These are phyloP conservation scores for Barnettozyma sp. DNA, from an alignment of 805 yeast genomes.

Conservation along the genomic window DNA sequence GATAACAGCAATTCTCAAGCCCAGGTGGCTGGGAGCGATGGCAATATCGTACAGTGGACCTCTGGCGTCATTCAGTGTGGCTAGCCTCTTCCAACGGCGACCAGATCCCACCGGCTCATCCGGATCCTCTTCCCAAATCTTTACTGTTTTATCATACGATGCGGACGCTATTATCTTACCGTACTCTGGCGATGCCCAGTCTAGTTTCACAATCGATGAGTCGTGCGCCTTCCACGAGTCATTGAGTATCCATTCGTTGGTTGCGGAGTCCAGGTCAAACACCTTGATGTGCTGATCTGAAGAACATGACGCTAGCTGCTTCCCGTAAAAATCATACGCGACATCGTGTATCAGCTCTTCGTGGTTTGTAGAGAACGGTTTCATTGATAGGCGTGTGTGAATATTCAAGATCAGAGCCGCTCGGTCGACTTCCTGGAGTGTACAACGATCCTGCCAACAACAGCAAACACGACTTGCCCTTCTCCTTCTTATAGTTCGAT, in stretches of 20 bases:
- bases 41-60: constrained; percentile 88
- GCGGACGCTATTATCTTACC: constrained; percentile 83
- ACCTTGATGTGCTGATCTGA: constrained; percentile 92
- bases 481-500: neutral
- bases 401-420: too few species aligned
- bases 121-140: constrained; percentile 85
- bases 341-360: constrained; percentile 89
- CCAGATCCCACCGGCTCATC: constrained; percentile 76
- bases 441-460: too few species aligned
- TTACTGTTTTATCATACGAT: constrained; percentile 83
- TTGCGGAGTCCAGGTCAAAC: constrained; percentile 62
- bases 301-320: constrained; percentile 87
- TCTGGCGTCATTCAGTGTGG: constrained; percentile 75
- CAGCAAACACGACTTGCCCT: too few species aligned
- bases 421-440: too few species aligned
- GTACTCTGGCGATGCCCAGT: constrained; percentile 94
- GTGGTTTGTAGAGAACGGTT: constrained; percentile 83
- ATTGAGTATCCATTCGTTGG: constrained; percentile 72
- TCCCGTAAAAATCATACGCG: constrained; percentile 88
- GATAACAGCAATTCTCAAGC: constrained; percentile 75
- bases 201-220: constrained; percentile 70
- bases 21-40: constrained; percentile 81
- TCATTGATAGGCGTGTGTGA: too few species aligned
- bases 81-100: constrained; percentile 69
- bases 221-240: constrained; percentile 97